Evolutionary conservation across 805 yeast species (phyloP).

Genomic region (Sporopachydermia quercuum): DNA sequence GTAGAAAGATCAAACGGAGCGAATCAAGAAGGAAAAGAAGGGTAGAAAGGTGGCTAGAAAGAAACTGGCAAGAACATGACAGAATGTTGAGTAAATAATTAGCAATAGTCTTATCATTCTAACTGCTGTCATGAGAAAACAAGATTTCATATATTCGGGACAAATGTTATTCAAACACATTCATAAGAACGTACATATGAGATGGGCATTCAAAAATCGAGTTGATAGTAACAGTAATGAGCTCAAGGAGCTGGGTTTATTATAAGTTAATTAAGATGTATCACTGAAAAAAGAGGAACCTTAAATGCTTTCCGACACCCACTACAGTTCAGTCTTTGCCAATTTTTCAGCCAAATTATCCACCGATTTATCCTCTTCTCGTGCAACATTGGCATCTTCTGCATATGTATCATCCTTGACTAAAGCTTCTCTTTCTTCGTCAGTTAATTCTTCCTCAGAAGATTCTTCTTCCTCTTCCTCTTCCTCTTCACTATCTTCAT

Average conservation of each 20-base stretch:
- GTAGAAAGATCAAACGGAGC: too few relatives aligned
- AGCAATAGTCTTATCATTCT: too few relatives aligned
- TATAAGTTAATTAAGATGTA: too few relatives aligned
- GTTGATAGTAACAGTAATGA: too few relatives aligned
- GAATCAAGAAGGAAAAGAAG: constrained; percentile 11
- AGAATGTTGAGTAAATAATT: constrained; percentile 21
- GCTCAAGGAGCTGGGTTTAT: too few relatives aligned
- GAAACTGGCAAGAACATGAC: constrained; percentile 61
- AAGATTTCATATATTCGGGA: too few relatives aligned
- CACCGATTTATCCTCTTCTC: constrained; percentile 28
- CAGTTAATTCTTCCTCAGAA: constrained; percentile 21
- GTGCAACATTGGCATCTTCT: constrained; percentile 27
- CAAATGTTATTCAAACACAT: too few relatives aligned
- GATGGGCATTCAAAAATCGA: too few relatives aligned
- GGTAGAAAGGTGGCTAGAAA: constrained; percentile 58
- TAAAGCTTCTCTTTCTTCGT: constrained; percentile 32
- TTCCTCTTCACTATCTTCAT: constrained; percentile 53
- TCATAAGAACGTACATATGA: too few relatives aligned
- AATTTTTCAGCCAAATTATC: constrained; percentile 46
- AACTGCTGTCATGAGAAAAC: too few relatives aligned
- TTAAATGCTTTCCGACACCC: too few relatives aligned
- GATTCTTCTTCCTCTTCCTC: constrained; percentile 45
- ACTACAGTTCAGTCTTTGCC: constrained; percentile 41
- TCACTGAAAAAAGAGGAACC: constrained; percentile 2
- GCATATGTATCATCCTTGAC: constrained; percentile 27